Evolutionary conservation across 1,139 yeast species (phyloP).

Genomic region (Zygosaccharomyces sapae): DNA sequence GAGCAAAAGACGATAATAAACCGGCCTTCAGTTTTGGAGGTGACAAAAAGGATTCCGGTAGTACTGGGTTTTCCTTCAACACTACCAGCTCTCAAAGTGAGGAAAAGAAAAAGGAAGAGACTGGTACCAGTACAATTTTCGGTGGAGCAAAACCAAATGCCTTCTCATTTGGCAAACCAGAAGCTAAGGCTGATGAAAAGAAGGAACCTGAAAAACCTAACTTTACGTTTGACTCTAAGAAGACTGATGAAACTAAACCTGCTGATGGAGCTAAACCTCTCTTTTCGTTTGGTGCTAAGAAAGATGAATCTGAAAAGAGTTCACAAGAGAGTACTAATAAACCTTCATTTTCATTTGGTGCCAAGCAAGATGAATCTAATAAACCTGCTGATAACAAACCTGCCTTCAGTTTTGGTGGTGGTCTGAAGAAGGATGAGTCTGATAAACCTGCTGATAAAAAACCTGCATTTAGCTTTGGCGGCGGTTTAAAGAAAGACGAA

Average conservation of each 20-base stretch:
- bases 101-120: neutral
- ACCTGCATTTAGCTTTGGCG: slow-evolving; percentile 23
- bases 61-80: neutral
- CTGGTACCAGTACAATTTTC: neutral
- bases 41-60: neutral
- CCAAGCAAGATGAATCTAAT: slow-evolving; percentile 1
- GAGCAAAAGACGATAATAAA: slow-evolving; percentile 5
- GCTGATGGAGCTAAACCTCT: neutral
- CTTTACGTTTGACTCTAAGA: slow-evolving; percentile 23
- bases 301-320: slow-evolving; percentile 8
- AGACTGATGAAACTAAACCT: neutral
- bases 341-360: slow-evolving; percentile 29
- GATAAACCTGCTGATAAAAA: slow-evolving; percentile 9
- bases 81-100: neutral
- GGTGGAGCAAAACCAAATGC: slow-evolving; percentile 1
- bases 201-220: slow-evolving; percentile 20
- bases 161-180: slow-evolving; percentile 13
- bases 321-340: slow-evolving; percentile 17
- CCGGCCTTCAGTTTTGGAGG: slow-evolving; percentile 20
- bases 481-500: neutral
- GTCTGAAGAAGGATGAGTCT: neutral
- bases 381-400: slow-evolving; percentile 20
- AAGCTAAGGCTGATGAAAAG: slow-evolving; percentile 8
- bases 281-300: slow-evolving; percentile 15
- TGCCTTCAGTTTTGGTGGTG: slow-evolving; percentile 7